These are phyloP conservation scores for Fereydounia khargensis DNA, from an alignment of 1,284 basidiomycete species.

Conservation along the genomic window DNA sequence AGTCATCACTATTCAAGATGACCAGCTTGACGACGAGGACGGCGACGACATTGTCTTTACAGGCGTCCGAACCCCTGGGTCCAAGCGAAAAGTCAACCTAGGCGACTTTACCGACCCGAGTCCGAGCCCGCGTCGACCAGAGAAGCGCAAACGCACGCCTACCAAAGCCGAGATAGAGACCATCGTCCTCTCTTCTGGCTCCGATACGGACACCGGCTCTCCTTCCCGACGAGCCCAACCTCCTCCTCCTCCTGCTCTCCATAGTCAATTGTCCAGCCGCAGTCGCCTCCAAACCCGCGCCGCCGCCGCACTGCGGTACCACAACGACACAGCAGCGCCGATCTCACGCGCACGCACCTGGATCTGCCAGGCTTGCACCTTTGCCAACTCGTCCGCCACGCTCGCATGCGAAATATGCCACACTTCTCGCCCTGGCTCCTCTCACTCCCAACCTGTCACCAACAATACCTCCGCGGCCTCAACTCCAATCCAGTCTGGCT, in stretches of 20 bases:
- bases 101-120: no score
- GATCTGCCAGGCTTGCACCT: constrained; percentile 24
- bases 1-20: constrained; percentile 5
- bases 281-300: constrained; percentile 12
- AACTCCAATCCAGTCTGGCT: constrained; percentile 1
- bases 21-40: constrained; percentile 9
- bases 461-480: neutral
- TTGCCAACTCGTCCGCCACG: constrained; percentile 8
- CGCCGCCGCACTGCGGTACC: neutral
- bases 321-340: neutral
- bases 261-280: no score
- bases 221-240: neutral
- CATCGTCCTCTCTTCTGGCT: neutral
- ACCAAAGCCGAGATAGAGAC: neutral
- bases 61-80: neutral
- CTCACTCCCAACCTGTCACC: neutral
- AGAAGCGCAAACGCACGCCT: neutral
- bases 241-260: neutral
- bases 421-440: constrained; percentile 1
- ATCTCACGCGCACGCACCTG: constrained; percentile 2
- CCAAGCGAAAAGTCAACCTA: no score
- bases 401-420: constrained; percentile 17
- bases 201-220: neutral
- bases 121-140: neutral
- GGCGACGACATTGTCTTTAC: neutral